Base-by-base conservation (phyloP, 306 rosid species). In the Bauhinia variegata region DNA sequence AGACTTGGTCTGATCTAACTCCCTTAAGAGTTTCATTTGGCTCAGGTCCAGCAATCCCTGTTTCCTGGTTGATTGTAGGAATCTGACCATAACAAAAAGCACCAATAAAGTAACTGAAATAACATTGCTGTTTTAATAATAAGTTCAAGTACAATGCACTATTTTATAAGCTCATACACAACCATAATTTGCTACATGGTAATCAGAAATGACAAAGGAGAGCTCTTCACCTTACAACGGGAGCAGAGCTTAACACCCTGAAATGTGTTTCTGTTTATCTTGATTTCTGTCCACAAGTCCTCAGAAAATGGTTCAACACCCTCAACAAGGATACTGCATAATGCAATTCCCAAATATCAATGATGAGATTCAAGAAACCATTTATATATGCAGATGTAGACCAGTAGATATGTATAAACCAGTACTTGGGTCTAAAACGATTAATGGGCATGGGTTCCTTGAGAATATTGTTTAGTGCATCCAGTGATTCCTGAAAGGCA, bases 391-490 rank as follows among this genome's bases (percentile, higher is more conserved):
- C 34, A 60, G 44, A 36, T 12, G 34, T 23, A 34, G 55, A 74
- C 30, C 28, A 23, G 2, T 23, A 23, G 28, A 23, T 2, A 23
- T 23, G 28, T 1, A 23, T 23, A 6, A 46, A 63, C 49, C 0
- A 42, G 61, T 86, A 89, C 96, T 92, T 92, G 63, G 96, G 89
- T 75, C 98, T 84, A 70, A 89, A 92, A 4, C 98, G 96, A 69
- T 92, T 87, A 42, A 86, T 74, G 62, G 87, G 69, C 34, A 92
- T 15, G 28, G 87, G 89, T 62, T 89, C 89, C 72, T 78, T 73
- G 72, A 92, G 78, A 76, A 74, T 74, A 74, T 68, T 16, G 67
- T 92, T 92, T 28, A 92, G 79, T 52, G 85, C 85, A 84, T 86
- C 82, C 86, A 89, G 0, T 43, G 98, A 89, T 52, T 65, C 91